Evolutionary conservation across 192 early-diverging fungal species (phyloP).

Genomic region (Kickxella alabastrina): DNA sequence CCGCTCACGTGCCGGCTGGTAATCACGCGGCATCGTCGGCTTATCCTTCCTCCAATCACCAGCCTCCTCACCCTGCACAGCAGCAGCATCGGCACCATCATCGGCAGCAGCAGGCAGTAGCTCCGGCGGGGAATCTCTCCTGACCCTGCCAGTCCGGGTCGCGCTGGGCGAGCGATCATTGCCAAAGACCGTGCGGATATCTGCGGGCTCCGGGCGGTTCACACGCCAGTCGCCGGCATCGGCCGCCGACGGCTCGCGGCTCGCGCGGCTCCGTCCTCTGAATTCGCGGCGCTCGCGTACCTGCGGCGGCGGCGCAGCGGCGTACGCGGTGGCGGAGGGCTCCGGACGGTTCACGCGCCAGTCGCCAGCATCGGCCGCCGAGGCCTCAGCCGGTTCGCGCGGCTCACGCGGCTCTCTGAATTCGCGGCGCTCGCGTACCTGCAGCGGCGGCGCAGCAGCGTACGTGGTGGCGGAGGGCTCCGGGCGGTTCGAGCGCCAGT

Average conservation of each 20-base stretch:
- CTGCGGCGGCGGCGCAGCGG: not conserved
- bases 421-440: slow-evolving; percentile 2
- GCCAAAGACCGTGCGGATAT: too few relatives aligned
- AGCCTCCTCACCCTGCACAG: not conserved
- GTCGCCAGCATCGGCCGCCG: slow-evolving; percentile 20
- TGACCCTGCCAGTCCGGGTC: too few relatives aligned
- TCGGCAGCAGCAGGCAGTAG: not conserved
- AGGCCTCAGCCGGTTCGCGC: slow-evolving; percentile 14
- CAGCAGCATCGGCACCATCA: not conserved
- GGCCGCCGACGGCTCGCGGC: slow-evolving; percentile 22
- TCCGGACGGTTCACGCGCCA: slow-evolving; percentile 34
- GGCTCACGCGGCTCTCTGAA: slow-evolving; percentile 19
- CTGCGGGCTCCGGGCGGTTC: slow-evolving; percentile 20
- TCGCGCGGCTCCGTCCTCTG: slow-evolving; percentile 18
- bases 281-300: slow-evolving; percentile 2
- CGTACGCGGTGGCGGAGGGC: slow-evolving; percentile 2
- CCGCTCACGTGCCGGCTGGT: slow-evolving; percentile 10
- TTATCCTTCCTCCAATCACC: not conserved
- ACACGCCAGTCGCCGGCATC: slow-evolving; percentile 30
- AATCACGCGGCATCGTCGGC: slow-evolving; percentile 8
- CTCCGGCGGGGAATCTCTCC: too few relatives aligned
- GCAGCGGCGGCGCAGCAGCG: slow-evolving; percentile 1
- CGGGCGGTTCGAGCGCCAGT: not conserved
- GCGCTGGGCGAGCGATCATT: too few relatives aligned
- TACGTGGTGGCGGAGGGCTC: too few relatives aligned